Base-by-base conservation (phyloP, 179 eudicot species). In the Beta macrorhiza region DNA sequence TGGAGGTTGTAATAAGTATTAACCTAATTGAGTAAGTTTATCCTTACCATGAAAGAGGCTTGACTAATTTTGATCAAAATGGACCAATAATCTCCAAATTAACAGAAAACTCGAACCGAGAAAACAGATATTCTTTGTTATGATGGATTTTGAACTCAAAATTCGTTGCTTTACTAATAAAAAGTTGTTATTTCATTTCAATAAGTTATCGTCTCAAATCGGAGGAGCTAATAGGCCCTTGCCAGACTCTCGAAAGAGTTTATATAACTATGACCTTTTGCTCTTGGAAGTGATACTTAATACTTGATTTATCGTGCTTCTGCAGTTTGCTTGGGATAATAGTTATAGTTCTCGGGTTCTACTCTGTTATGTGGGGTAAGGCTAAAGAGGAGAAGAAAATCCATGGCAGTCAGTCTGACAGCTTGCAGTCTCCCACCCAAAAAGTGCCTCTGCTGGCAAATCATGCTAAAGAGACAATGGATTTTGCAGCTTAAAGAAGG, bases 281-380 rank as follows among this genome's bases (percentile, higher is more conserved):
- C 57, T 58, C 25, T 32, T 57, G 78, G 49, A 17, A 9, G 22
- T 57, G 5, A 57, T 12, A 22, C 17, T 14, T 67, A 17, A 42
- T 75, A 72, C 25, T 42, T 64, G 62, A 37, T 73, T 63, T 14
- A 45, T 78, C 17, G 44, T 75, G 52, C 62, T 57, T 70, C 67
- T 88, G 91, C 92, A 95, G 97, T 85, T 83, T 93, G 90, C 79
- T 92, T 29, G 97, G 97, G 73, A 87, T 94, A 67, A 70, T 87
- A 37, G 56, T 91, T 44, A 91, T 93, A 78, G 87, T 92, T 85
- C 58, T 89, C 20, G 98, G 99, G 61, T 93, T 93, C 83, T 95
- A 93, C 81, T 80, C 90, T 53, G 97, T 93, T 52, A 92, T 95
- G 91, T 95, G 98, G 98, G 97, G 97, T 75, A 93, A 92, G 83